Base-by-base conservation (phyloP, 2,329 filamentous ascomycete species). In the Fusarium sulawesiense region DNA sequence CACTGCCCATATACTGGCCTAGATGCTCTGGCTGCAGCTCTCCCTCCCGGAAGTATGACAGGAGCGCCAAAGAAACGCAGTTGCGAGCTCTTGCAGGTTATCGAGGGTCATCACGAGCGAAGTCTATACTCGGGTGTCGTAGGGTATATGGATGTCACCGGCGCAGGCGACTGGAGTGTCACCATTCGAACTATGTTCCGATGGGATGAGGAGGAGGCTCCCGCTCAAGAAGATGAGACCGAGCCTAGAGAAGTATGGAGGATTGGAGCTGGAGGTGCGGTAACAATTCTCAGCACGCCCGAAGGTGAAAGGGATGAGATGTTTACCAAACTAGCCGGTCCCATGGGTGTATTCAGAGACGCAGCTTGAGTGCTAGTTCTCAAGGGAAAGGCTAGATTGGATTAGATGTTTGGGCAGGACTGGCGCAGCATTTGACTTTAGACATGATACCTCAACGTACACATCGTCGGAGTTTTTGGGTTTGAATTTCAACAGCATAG, bases 11-110 rank as follows among this genome's bases (percentile, higher is more conserved):
- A 86, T 62, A 88, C 89, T 0, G 93, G 92, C 3, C 83, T 96
- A 37, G 91, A 95, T 63, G 91, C 95, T 6, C 87, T 98, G 0
- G 88, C 91, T 0, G 86, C 89, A 9, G 92, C 90, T 49, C 85
- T 98, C 1, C 95, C 96, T 0, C 94, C 96, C 0, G 95, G 96
- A 0, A 95, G 92, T 75, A 98, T 98, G 96, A 98, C 95, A 3
- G 96, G 96, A 9, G 95, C 95, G 1, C 96, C 95, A 0, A 98
- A 98, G 84, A 94, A 95, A 80, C 88, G 95, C 49, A 95, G 92
- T 69, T 98, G 95, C 78, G 91, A 97, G 82, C 87, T 98, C 48
- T 83, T 98, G 21, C 85, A 86, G 63, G 81, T 84, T 6, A 85
- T 97, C 44, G 94, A 97, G 79, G 60, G 72, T 48, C 40, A 81